These are phyloP conservation scores for Clavulina sp. DNA, from an alignment of 768 basidiomycete genomes.

Conservation along the genomic window DNA sequence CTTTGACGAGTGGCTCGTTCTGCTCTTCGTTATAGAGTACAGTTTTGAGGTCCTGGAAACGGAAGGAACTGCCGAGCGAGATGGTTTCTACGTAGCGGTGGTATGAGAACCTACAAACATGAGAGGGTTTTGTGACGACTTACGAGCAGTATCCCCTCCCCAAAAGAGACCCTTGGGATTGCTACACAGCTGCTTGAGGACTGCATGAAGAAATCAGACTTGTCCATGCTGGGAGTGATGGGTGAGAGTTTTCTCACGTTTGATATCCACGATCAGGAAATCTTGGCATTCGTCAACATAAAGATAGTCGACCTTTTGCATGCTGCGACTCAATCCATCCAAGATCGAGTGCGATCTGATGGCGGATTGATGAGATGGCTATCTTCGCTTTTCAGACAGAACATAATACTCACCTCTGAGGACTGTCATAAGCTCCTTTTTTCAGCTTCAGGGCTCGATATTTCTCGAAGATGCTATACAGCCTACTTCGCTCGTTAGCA, in stretches of 20 bases:
- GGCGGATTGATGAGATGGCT: constrained; percentile 1
- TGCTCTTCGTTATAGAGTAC: constrained; percentile 42
- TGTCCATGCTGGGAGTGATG: too few relatives aligned
- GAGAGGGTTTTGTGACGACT: too few relatives aligned
- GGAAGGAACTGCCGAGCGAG: constrained; percentile 50
- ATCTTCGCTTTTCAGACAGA: not conserved
- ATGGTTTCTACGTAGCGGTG: too few relatives aligned
- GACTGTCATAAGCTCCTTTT: constrained; percentile 32
- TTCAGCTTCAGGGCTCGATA: constrained; percentile 32
- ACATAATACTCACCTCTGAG: constrained; percentile 31
- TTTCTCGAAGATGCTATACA: constrained; percentile 37
- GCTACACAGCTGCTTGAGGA: constrained; percentile 40
- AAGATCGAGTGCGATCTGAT: constrained; percentile 36
- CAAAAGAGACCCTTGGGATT: constrained; percentile 59
- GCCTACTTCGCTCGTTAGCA: constrained; percentile 26
- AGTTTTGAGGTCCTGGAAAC: constrained; percentile 53
- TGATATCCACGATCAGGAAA: constrained; percentile 45
- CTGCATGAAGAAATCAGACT: not conserved
- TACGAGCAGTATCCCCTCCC: constrained; percentile 70
- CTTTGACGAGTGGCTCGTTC: constrained; percentile 1
- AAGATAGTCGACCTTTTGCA: constrained; percentile 34
- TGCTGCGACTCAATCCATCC: constrained; percentile 11
- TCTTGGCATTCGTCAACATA: constrained; percentile 66
- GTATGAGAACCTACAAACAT: too few relatives aligned
- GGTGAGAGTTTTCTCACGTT: constrained; percentile 29